Percentiles rank a stretch among this genome's conserved stretches.
phyloP scores from a whole-genome alignment of 306 rosid genomes.

The Vigna reflexopilosa region DNA sequence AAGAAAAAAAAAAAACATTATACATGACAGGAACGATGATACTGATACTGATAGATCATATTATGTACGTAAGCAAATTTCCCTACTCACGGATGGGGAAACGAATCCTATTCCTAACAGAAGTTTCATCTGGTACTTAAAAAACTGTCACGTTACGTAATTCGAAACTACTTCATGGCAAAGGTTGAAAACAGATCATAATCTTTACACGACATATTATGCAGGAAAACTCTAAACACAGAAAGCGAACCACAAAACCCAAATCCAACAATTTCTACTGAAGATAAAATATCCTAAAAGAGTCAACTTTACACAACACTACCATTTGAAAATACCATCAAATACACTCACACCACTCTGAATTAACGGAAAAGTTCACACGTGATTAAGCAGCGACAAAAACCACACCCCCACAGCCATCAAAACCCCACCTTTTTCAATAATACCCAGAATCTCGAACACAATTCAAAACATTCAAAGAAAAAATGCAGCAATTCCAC shows the following conservation, averaged over 20 bases:
- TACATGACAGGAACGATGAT: background rate
- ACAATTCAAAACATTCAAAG: conserved; percentile 19
- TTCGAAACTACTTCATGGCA: conserved; percentile 5
- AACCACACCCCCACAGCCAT: background rate
- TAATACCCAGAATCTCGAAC: conserved; percentile 10
- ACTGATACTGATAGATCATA: conserved; percentile 30
- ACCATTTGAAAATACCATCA: background rate
- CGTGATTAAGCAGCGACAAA: background rate
- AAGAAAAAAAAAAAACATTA: background rate
- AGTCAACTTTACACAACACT: background rate
- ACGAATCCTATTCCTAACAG: conserved; percentile 6
- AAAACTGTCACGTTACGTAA: background rate
- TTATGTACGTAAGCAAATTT: background rate
- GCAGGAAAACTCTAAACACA: background rate
- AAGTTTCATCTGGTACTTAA: conserved; percentile 12
- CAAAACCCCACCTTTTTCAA: conserved; percentile 27
- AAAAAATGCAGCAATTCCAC: background rate
- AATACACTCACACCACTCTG: background rate
- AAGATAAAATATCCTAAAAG: conserved; percentile 1
- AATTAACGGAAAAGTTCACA: conserved; percentile 20
- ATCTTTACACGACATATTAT: background rate
- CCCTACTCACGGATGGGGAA: conserved; percentile 23
- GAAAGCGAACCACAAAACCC: background rate
- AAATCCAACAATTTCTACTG: conserved; percentile 1
- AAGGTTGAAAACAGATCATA: conserved; percentile 22